Conservation (phyloP, 176 grass and related monocot species). For the Luzula sylvatica region DNA sequence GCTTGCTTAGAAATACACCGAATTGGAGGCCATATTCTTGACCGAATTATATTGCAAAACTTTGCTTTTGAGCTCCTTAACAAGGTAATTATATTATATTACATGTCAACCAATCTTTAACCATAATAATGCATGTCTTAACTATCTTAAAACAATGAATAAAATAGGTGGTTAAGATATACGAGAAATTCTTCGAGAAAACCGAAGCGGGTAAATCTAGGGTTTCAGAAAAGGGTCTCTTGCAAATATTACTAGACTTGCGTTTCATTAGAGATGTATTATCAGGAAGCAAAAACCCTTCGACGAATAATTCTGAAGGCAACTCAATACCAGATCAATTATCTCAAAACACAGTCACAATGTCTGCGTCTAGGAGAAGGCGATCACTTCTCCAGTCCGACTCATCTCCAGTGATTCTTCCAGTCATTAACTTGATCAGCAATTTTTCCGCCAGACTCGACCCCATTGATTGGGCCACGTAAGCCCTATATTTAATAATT, state of each 20-base stretch:
- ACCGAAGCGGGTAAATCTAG: slow-evolving; percentile 46
- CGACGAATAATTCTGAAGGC: slow-evolving; percentile 26
- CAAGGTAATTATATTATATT: slow-evolving; percentile 52
- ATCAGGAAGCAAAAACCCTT: slow-evolving; percentile 65
- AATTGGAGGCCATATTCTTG: slow-evolving; percentile 92
- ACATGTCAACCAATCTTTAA: neutral
- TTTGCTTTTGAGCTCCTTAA: slow-evolving; percentile 80
- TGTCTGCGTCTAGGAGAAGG: slow-evolving; percentile 67
- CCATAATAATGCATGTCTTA: slow-evolving; percentile 14
- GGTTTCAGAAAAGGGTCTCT: slow-evolving; percentile 77
- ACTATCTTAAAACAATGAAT: slow-evolving; percentile 3
- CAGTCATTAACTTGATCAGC: slow-evolving; percentile 58
- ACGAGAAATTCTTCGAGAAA: slow-evolving; percentile 55
- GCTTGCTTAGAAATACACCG: slow-evolving; percentile 94
- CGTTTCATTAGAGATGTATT: slow-evolving; percentile 78
- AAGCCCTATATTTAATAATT: slow-evolving; percentile 32
- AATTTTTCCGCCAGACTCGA: slow-evolving; percentile 80
- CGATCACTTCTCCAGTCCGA: slow-evolving; percentile 42
- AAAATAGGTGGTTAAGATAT: slow-evolving; percentile 60
- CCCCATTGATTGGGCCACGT: slow-evolving; percentile 99
- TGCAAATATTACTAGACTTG: slow-evolving; percentile 85
- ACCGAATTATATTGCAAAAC: slow-evolving; percentile 68
- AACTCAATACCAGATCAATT: slow-evolving; percentile 42
- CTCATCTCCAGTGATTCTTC: slow-evolving; percentile 44
- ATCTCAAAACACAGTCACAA: slow-evolving; percentile 29